Percentiles rank a stretch among this genome's conserved stretches.
Evolutionary conservation across 768 basidiomycete species (phyloP).

Genomic region (Boletus sp.): DNA sequence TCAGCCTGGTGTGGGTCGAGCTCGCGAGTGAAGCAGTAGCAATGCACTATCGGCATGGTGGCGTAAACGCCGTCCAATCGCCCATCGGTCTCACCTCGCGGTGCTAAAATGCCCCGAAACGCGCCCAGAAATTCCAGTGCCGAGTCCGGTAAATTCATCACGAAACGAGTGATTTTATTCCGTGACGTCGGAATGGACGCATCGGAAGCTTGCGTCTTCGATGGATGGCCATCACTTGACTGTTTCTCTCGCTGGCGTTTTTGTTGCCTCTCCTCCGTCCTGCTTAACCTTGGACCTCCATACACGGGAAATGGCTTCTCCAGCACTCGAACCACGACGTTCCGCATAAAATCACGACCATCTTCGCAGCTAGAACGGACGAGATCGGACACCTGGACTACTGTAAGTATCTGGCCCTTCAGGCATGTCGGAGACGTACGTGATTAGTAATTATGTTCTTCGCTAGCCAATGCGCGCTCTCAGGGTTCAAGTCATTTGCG

Average conservation of each 20-base stretch:
- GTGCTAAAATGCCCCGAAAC: conserved; percentile 68
- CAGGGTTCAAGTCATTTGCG: conserved; percentile 93
- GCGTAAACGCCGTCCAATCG: conserved; percentile 46
- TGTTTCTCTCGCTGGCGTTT: conserved; percentile 35
- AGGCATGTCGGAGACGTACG: conserved; percentile 40
- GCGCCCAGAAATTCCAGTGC: conserved; percentile 89
- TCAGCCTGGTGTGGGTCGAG: conserved; percentile 63
- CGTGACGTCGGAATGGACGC: conserved; percentile 36
- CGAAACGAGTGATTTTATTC: conserved; percentile 72
- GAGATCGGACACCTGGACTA: conserved; percentile 53
- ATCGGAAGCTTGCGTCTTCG: conserved; percentile 4
- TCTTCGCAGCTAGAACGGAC: conserved; percentile 79
- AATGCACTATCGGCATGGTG: conserved; percentile 87
- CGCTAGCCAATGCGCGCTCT: conserved; percentile 71
- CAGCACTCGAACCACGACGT: conserved; percentile 49
- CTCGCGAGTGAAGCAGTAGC: conserved; percentile 94
- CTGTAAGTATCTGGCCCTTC: conserved; percentile 1
- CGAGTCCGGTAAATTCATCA: conserved; percentile 97
- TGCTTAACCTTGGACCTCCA: conserved; percentile 39
- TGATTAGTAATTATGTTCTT: conserved; percentile 75
- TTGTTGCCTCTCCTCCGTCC: conserved; percentile 43
- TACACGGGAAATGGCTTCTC: conserved; percentile 66
- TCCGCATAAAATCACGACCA: conserved; percentile 80
- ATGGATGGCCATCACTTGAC: neutral
- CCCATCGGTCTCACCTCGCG: conserved; percentile 33